A percentile compares a stretch with the other conserved stretches of the same genome.
Conservation (phyloP, 2,329 filamentous ascomycete species). For the Meredithiella fracta region DNA sequence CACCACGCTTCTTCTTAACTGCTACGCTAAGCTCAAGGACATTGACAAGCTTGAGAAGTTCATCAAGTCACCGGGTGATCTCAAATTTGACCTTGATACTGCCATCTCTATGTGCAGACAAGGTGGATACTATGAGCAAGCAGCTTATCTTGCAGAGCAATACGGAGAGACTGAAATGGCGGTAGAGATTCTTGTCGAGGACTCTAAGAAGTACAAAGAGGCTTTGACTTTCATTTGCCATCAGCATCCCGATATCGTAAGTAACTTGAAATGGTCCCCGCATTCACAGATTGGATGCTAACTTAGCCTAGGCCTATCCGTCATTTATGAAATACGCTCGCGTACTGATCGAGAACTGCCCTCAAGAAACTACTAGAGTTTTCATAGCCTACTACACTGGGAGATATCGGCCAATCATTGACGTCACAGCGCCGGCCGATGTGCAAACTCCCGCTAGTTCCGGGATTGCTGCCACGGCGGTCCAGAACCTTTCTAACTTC, state of each 20-base stretch:
- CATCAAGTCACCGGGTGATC: conserved; percentile 84
- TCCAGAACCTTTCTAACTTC: conserved; percentile 72
- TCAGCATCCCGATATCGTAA: conserved; percentile 58
- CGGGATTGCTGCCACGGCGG: conserved; percentile 51
- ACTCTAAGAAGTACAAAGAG: conserved; percentile 77
- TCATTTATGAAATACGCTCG: conserved; percentile 92
- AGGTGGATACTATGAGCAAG: conserved; percentile 92
- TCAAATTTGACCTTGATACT: conserved; percentile 93
- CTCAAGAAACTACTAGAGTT: conserved; percentile 63
- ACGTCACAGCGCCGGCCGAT: not conserved
- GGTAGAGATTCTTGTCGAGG: conserved; percentile 88
- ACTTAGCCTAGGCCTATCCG: conserved; percentile 44
- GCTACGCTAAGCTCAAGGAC: conserved; percentile 95
- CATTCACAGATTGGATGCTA: too few relatives aligned
- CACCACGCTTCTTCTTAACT: conserved; percentile 85
- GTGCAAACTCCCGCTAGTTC: conserved; percentile 17
- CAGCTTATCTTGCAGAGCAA: conserved; percentile 84
- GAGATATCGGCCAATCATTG: conserved; percentile 55
- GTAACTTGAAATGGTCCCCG: conserved; percentile 20
- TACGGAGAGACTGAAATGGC: conserved; percentile 88
- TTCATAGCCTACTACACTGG: conserved; percentile 95
- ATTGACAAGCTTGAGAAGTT: conserved; percentile 92
- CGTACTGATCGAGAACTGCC: conserved; percentile 74
- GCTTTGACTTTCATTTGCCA: conserved; percentile 85
- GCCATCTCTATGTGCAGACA: conserved; percentile 96